Percentiles rank a stretch among this genome's conserved stretches.
Conservation (phyloP, 2,329 filamentous ascomycete genomes). For the Sclerotinia subarctica region DNA sequence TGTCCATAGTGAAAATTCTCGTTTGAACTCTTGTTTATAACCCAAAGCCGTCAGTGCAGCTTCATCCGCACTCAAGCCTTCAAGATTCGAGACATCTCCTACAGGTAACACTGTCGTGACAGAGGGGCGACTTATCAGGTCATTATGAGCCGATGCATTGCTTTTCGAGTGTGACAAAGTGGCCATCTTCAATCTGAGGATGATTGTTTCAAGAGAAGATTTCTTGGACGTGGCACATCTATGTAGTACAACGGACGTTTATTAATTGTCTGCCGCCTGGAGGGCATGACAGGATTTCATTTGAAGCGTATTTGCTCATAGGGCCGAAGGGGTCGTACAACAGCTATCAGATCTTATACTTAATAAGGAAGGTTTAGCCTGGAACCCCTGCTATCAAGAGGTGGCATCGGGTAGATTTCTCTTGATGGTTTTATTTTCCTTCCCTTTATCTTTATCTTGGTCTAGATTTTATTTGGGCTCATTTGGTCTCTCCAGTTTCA, state of each 20-base stretch:
- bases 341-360: slow-evolving; percentile 18
- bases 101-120: slow-evolving; percentile 51
- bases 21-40: slow-evolving; percentile 51
- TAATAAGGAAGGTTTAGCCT: slow-evolving; percentile 18
- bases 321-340: slow-evolving; percentile 10
- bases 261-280: neutral
- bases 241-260: slow-evolving; percentile 6
- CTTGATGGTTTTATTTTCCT: neutral
- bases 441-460: neutral
- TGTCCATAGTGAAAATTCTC: slow-evolving; percentile 71
- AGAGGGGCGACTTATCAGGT: slow-evolving; percentile 22
- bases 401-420: slow-evolving; percentile 7
- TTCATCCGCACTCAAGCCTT: slow-evolving; percentile 53
- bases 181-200: slow-evolving; percentile 16
- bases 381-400: slow-evolving; percentile 9
- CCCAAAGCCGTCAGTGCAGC: slow-evolving; percentile 60
- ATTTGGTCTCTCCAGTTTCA: neutral
- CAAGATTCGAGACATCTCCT: slow-evolving; percentile 46
- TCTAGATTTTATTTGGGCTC: neutral
- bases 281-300: neutral
- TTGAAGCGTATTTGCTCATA: neutral
- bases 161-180: slow-evolving; percentile 8
- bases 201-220: neutral
- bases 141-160: slow-evolving; percentile 23
- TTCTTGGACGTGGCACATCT: slow-evolving; percentile 2